Percentiles rank a stretch among this genome's conserved stretches.
These are phyloP conservation scores for Cystobasidiaceae sp. DNA, from an alignment of 1,284 basidiomycete species.

Conservation along the genomic window DNA sequence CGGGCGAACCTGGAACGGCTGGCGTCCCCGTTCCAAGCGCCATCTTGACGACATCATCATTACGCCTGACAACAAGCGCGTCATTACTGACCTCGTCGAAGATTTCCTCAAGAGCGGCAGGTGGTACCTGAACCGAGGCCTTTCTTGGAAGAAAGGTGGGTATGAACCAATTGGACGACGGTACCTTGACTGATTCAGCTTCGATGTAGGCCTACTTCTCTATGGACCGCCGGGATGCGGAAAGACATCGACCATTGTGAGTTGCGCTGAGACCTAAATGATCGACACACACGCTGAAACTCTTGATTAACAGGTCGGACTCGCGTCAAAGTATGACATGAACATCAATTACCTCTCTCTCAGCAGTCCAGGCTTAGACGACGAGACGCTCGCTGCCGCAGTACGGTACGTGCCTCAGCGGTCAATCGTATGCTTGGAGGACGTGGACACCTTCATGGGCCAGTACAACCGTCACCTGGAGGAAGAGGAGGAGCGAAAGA, in stretches of 20 bases:
- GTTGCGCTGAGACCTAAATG: too few relatives aligned
- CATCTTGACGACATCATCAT: slow-evolving; percentile 12
- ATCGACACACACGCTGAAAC: too few relatives aligned
- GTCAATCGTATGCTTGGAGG: slow-evolving; percentile 1
- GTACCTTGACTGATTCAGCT: slow-evolving; percentile 57
- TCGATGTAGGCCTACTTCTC: slow-evolving; percentile 53
- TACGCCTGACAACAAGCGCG: not conserved
- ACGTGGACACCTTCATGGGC: not conserved
- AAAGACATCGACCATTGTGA: slow-evolving; percentile 42
- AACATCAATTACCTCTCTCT: not conserved
- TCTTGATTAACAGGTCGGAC: too few relatives aligned
- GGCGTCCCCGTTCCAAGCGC: not conserved
- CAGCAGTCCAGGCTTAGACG: not conserved
- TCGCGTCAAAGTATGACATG: slow-evolving; percentile 7
- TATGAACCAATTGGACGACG: too few relatives aligned
- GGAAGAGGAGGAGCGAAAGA: too few relatives aligned
- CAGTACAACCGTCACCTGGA: not conserved
- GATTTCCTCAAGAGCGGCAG: slow-evolving; percentile 61
- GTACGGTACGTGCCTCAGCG: not conserved
- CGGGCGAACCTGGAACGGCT: not conserved
- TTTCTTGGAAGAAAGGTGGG: slow-evolving; percentile 58
- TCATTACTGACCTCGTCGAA: not conserved
- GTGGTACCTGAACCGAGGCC: slow-evolving; percentile 68
- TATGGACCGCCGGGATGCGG: slow-evolving; percentile 48
- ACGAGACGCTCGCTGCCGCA: not conserved